Base-by-base conservation (phyloP, 2,329 filamentous ascomycete genomes). In the Paramyrothecium roridum region DNA sequence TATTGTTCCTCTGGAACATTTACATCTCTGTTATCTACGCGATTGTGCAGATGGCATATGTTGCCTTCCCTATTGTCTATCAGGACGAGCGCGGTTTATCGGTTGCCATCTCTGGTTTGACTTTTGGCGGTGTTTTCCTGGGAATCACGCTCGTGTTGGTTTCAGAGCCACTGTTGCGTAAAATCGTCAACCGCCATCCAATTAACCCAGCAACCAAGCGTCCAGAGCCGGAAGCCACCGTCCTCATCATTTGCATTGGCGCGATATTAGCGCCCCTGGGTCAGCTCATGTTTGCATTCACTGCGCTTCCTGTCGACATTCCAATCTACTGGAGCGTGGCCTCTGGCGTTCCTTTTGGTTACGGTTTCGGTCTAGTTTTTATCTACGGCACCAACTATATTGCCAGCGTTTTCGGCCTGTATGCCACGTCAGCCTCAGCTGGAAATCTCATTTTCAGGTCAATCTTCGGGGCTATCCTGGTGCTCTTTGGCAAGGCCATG, bases 361-460 rank as follows among this genome's bases (percentile, higher is more conserved):
- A 48, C 46, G 46, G 46, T 22, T 48, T 48, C n/a, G 46, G 46
- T 22, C 46, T 48, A n/a, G 46, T 48, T 11, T 48, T 48, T 19
- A 48, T 48, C 11, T 48, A 48, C 12, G 46, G 46, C 46, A 48
- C 46, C 20, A 48, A 48, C 46, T 48, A 48, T 48, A 48, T 48
- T 21, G 46, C 20, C 8, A 48, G 20, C n/a, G 46, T 48, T 22
- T 48, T 48, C 21, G 46, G 46, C 6, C 20, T 48, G n/a, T 48
- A 48, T 21, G 46, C 46, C 8, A 48, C 46, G 46, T 48, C 46
- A 21, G 46, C 46, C 12, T 48, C 46, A 12, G 46, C 46, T 19
- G 46, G 46, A 13, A 48, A 48, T 21, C 20, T 48, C 12, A 48
- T 48, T 19, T 48, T 48, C 20, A 48, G 46, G 20, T 48, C 46